Evolutionary conservation across 805 yeast species (phyloP).

Genomic region (Cephaloascus fragrans): DNA sequence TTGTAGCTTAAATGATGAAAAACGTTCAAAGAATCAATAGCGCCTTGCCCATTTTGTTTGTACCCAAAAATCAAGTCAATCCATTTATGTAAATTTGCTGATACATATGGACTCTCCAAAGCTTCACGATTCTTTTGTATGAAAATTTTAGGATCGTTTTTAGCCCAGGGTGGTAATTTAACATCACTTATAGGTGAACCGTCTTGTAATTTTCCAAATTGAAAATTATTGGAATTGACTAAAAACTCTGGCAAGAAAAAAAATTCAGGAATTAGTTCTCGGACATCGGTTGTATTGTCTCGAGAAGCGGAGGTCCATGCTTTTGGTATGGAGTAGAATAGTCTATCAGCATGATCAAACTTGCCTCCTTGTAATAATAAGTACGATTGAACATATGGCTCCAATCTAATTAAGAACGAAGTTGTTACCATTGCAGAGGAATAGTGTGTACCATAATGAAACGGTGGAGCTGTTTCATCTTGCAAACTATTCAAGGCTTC

Average conservation of each 20-base stretch:
- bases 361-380: slow-evolving; percentile 76
- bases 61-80: slow-evolving; percentile 77
- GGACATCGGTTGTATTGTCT: slow-evolving; percentile 79
- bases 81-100: slow-evolving; percentile 71
- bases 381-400: slow-evolving; percentile 77
- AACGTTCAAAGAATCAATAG: slow-evolving; percentile 60
- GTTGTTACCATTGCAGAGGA: slow-evolving; percentile 92
- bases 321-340: slow-evolving; percentile 64
- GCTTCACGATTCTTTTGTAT: slow-evolving; percentile 74
- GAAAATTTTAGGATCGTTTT: slow-evolving; percentile 65
- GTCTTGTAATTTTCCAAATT: slow-evolving; percentile 63
- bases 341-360: slow-evolving; percentile 81
- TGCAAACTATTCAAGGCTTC: slow-evolving; percentile 57
- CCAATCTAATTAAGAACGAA: slow-evolving; percentile 63
- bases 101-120: slow-evolving; percentile 72
- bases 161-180: slow-evolving; percentile 74
- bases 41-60: slow-evolving; percentile 67
- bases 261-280: slow-evolving; percentile 84
- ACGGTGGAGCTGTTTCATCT: slow-evolving; percentile 58
- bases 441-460: slow-evolving; percentile 90
- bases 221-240: slow-evolving; percentile 51
- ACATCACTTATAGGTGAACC: slow-evolving; percentile 52
- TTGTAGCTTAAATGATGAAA: slow-evolving; percentile 79
- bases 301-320: slow-evolving; percentile 75
- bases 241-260: slow-evolving; percentile 75